Evolutionary conservation across 805 yeast species (phyloP).

Genomic region (Starmera quercuum): DNA sequence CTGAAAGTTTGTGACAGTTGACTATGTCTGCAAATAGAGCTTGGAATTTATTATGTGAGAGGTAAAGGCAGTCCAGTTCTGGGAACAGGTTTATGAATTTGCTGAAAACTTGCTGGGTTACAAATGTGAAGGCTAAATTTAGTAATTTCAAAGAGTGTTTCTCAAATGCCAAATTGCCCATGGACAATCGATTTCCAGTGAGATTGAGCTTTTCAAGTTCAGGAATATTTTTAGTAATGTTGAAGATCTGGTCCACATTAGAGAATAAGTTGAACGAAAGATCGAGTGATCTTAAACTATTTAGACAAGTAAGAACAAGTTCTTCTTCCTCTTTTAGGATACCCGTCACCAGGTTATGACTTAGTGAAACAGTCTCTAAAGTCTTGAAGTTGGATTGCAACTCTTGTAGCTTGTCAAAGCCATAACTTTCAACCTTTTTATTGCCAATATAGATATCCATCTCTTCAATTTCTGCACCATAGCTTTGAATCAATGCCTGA

Average conservation of each 20-base stretch:
- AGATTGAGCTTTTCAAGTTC: conserved; percentile 35
- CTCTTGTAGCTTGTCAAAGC: conserved; percentile 50
- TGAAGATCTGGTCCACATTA: conserved; percentile 29
- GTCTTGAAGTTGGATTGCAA: conserved; percentile 38
- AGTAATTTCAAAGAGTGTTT: conserved; percentile 6
- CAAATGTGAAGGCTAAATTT: conserved; percentile 7
- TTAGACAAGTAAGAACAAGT: conserved; percentile 11
- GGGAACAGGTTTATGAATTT: conserved; percentile 8
- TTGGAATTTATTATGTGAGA: too few species aligned
- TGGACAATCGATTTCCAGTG: conserved; percentile 43
- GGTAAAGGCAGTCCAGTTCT: too few species aligned
- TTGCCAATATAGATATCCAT: conserved; percentile 39
- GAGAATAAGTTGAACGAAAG: conserved; percentile 51
- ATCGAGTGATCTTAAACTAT: conserved; percentile 41
- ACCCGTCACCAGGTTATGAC: conserved; percentile 28
- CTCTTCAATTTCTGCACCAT: conserved; percentile 29
- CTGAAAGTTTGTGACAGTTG: too few species aligned
- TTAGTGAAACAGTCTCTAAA: conserved; percentile 44
- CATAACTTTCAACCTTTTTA: conserved; percentile 55
- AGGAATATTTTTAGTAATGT: conserved; percentile 29
- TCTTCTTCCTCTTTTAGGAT: conserved; percentile 3
- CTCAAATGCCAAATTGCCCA: neutral
- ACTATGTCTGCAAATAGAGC: too few species aligned
- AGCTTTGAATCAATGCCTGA: conserved; percentile 43
- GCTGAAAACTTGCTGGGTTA: conserved; percentile 2